Base-by-base conservation (phyloP, 129 eudicot genomes). In the Cynara cardunculus region DNA sequence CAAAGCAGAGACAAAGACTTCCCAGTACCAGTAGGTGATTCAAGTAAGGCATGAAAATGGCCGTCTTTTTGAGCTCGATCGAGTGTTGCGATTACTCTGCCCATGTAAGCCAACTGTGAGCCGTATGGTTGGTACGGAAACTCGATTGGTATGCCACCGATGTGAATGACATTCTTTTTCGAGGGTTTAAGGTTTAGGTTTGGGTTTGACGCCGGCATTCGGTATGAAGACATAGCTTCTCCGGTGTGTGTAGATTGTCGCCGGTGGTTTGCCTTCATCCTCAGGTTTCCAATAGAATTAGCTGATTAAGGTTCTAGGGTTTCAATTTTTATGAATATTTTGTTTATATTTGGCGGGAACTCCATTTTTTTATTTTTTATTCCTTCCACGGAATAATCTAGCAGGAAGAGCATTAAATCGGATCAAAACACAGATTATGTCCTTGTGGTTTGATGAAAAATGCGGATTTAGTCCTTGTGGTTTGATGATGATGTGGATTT, bases 11-110 rank as follows among this genome's bases (percentile, higher is more conserved):
- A 92, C 30, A 95, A 72, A 9, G 99, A 92, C 80, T 95, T 95
- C 22, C 99, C 99, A 0, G 97, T 95, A 16, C 99, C 97, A 24
- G 99, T 95, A 6, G 99, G 99, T 1, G 99, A 95, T 84, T 95
- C 99, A 64, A 95, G 97, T 61, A 95, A 80, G 18, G 97, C 94
- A 65, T 95, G 97, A 68, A 85, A 92, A 70, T 89, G 97, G 2
- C 97, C 91, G 0, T 95, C 97, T 31, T 89, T 78, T 66, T 89
- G 91, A 10, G 99, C 92, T 25, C 94, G 88, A 80, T 95, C 93
- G 18, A 95, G 93, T 0, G 99, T 95, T 3, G 97, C 87, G 11
- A 95, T 92, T 14, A 95, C 96, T 28, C 94, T 75, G 19, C 87
- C 87, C 99, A 95, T 90, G 84, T 86, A 95, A 26, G 97, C 94